phyloP scores from a whole-genome alignment of 805 yeast genomes.

The Suhomyces emberorum region DNA sequence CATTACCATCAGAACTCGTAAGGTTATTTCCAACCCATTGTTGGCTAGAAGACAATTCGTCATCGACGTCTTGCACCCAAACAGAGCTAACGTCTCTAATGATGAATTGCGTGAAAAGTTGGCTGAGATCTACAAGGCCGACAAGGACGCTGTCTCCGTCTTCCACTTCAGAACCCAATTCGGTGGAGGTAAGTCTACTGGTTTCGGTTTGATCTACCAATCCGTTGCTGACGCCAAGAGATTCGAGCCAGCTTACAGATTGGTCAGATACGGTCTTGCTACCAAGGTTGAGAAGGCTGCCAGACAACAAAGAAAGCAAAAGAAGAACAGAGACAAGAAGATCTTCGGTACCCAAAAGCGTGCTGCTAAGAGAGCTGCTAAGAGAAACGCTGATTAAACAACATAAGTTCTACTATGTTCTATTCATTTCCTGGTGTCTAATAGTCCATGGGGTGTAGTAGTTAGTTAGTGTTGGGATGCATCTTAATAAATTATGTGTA shows the following conservation, averaged over 20 bases:
- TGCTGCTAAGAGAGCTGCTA: slow-evolving; percentile 89
- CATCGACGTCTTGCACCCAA: slow-evolving; percentile 99
- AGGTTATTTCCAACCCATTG: slow-evolving; percentile 98
- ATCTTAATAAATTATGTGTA: slow-evolving; percentile 10
- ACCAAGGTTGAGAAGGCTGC: slow-evolving; percentile 94
- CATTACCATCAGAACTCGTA: slow-evolving; percentile 99
- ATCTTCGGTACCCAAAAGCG: slow-evolving; percentile 97
- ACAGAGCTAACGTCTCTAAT: slow-evolving; percentile 98
- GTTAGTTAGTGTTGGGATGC: slow-evolving; percentile 9
- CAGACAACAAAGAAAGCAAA: slow-evolving; percentile 99
- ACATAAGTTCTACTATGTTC: slow-evolving; percentile 1
- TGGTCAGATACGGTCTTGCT: slow-evolving; percentile 98
- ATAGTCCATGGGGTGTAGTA: slow-evolving; percentile 5
- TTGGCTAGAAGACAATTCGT: slow-evolving; percentile 99
- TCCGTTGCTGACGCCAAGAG: slow-evolving; percentile 96
- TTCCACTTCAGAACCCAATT: slow-evolving; percentile 99
- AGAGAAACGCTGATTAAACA: slow-evolving; percentile 79
- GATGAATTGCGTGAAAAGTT: slow-evolving; percentile 96
- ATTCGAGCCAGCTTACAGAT: slow-evolving; percentile 99
- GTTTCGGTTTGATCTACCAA: slow-evolving; percentile 99
- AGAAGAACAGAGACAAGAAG: slow-evolving; percentile 99
- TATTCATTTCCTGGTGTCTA: slow-evolving; percentile 1
- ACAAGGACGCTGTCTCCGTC: slow-evolving; percentile 92
- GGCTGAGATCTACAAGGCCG: slow-evolving; percentile 85
- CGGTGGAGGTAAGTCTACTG: slow-evolving; percentile 99